Evolutionary conservation across 495 filamentous ascomycete species (phyloP).

Genomic region (Penicillium atrosanguineum): DNA sequence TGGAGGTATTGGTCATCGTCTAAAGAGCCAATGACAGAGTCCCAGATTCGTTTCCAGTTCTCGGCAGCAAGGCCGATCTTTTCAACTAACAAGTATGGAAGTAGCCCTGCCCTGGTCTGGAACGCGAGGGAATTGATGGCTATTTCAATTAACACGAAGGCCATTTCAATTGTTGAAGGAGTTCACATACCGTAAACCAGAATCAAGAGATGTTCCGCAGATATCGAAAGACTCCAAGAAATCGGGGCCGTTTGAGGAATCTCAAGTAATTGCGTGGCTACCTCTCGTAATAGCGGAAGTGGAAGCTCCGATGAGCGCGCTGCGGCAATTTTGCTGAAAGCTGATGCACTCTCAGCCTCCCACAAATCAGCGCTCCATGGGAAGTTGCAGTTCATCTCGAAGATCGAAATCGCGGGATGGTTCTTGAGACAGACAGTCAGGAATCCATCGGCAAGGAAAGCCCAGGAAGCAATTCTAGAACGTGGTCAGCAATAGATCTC

Average conservation of each 20-base stretch:
- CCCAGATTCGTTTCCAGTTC: slow-evolving; percentile 39
- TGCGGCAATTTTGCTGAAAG: slow-evolving; percentile 25
- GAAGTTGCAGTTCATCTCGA: slow-evolving; percentile 39
- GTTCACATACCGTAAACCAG: slow-evolving; percentile 33
- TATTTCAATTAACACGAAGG: slow-evolving; percentile 6
- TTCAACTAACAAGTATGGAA: slow-evolving; percentile 26
- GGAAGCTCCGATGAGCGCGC: slow-evolving; percentile 6
- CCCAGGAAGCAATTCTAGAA: slow-evolving; percentile 34
- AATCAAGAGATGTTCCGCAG: slow-evolving; percentile 35
- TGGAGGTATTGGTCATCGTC: slow-evolving; percentile 26
- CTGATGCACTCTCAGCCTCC: slow-evolving; percentile 32
- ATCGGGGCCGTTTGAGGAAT: slow-evolving; percentile 10
- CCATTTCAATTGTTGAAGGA: background rate
- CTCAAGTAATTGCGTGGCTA: slow-evolving; percentile 26
- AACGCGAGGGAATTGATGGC: slow-evolving; percentile 36
- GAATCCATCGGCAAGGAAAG: slow-evolving; percentile 38
- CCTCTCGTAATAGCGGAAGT: slow-evolving; percentile 28
- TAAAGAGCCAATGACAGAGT: slow-evolving; percentile 15
- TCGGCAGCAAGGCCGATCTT: slow-evolving; percentile 30
- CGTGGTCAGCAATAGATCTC: background rate
- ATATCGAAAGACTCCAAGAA: slow-evolving; percentile 28
- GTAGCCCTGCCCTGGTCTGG: slow-evolving; percentile 26
- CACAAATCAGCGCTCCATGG: slow-evolving; percentile 37
- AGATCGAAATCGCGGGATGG: slow-evolving; percentile 33
- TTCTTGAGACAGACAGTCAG: slow-evolving; percentile 42